Conservation (phyloP, 2,329 filamentous ascomycete genomes). For the Botrytis sinoallii region DNA sequence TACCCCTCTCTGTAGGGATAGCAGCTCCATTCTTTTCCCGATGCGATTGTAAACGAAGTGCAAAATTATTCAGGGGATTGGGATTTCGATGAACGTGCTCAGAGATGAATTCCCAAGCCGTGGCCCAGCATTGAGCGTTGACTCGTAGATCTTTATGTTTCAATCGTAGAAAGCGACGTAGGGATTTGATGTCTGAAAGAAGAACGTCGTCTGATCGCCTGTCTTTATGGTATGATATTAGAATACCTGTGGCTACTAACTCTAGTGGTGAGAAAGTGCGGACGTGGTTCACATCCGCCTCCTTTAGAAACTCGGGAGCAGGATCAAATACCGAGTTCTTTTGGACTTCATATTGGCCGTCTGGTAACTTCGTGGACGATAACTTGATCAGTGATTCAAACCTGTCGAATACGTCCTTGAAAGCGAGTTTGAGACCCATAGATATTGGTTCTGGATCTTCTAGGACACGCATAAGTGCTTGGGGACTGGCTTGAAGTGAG, state of each 20-base stretch:
- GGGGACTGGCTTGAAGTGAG: constrained; percentile 35
- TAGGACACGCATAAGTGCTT: constrained; percentile 36
- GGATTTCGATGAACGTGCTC: background rate
- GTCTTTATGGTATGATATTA: constrained; percentile 36
- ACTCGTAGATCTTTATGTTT: constrained; percentile 38
- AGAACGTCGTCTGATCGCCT: constrained; percentile 34
- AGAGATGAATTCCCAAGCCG: constrained; percentile 35
- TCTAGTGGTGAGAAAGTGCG: constrained; percentile 40
- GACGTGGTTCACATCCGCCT: constrained; percentile 32
- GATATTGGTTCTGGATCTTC: constrained; percentile 34
- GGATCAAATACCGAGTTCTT: constrained; percentile 34
- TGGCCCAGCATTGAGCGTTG: constrained; percentile 38
- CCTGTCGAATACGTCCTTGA: constrained; percentile 36
- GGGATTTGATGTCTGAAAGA: constrained; percentile 37
- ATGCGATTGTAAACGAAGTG: constrained; percentile 6
- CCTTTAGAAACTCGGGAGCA: constrained; percentile 32
- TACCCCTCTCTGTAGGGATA: background rate
- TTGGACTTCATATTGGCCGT: constrained; percentile 30
- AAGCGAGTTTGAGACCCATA: constrained; percentile 32
- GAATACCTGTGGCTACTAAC: constrained; percentile 37
- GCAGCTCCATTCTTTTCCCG: background rate
- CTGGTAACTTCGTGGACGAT: constrained; percentile 31
- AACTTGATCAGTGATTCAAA: constrained; percentile 36
- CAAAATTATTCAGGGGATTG: background rate
- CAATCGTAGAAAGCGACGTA: constrained; percentile 36